Conservation (phyloP, 2,329 filamentous ascomycete species). For the Verticillium albo-atrum region DNA sequence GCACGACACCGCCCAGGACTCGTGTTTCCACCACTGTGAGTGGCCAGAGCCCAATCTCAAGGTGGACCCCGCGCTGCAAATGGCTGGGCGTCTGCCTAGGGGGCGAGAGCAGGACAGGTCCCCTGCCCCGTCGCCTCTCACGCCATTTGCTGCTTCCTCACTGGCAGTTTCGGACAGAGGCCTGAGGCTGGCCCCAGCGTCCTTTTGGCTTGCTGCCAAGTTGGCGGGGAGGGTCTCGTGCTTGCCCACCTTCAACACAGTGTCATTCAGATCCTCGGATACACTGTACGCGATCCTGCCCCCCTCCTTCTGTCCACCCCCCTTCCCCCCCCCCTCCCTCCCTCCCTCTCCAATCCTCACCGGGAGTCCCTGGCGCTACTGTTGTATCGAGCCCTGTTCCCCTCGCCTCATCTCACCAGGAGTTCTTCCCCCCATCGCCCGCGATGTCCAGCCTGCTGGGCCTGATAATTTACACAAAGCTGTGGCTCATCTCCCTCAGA, state of each 20-base stretch:
- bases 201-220: not conserved
- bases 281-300: not conserved
- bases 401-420: not conserved
- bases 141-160: not conserved
- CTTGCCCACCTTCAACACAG: not conserved
- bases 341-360: not conserved
- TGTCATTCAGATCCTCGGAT: not conserved
- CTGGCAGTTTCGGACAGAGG: not conserved
- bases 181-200: not conserved
- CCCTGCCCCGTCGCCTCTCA: not conserved
- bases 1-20: not conserved
- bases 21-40: not conserved
- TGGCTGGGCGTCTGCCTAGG: not conserved
- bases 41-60: not conserved
- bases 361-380: not conserved
- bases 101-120: not conserved
- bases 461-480: not conserved
- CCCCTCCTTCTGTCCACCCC: not conserved
- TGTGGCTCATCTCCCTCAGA: not conserved
- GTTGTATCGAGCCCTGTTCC: not conserved
- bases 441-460: not conserved
- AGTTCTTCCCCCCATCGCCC: not conserved
- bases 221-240: not conserved
- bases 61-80: not conserved
- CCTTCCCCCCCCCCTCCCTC: not conserved